Conservation (phyloP, 169 alveolate species). For the Plasmodium chabaudi region DNA sequence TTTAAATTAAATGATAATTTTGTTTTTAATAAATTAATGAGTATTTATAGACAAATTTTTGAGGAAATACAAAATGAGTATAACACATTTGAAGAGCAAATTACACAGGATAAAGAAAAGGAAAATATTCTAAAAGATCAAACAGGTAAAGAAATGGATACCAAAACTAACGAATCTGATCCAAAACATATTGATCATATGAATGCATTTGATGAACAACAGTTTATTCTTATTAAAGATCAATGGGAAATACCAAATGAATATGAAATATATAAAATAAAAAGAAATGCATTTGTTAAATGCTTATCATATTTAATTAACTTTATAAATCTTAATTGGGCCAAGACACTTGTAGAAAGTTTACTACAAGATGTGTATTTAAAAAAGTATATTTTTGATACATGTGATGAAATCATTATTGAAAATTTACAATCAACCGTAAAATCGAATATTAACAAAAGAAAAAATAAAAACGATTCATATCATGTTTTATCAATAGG, state of each 20-base stretch:
- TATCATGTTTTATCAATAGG: conserved; percentile 68
- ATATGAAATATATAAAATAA: conserved; percentile 69
- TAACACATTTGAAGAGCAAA: conserved; percentile 18
- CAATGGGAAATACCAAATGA: conserved; percentile 75
- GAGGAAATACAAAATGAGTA: conserved; percentile 54
- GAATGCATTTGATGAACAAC: neutral
- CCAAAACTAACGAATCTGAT: neutral
- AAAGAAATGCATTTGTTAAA: conserved; percentile 80
- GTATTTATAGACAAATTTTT: conserved; percentile 66
- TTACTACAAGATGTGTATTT: conserved; percentile 80
- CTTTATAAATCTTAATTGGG: conserved; percentile 82
- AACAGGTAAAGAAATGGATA: neutral
- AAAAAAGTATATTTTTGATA: conserved; percentile 71
- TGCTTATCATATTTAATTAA: conserved; percentile 76
- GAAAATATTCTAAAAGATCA: neutral
- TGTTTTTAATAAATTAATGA: conserved; percentile 54
- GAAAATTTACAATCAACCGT: conserved; percentile 63
- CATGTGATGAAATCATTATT: conserved; percentile 59
- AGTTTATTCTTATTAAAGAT: conserved; percentile 22
- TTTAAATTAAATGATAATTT: conserved; percentile 73
- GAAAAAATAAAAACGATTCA: conserved; percentile 18
- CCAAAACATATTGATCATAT: too few species aligned
- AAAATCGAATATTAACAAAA: conserved; percentile 39
- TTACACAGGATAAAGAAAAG: conserved; percentile 5
- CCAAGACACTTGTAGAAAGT: conserved; percentile 80